These are phyloP conservation scores for Saturnispora silvae DNA, from an alignment of 805 yeast genomes.

Conservation along the genomic window DNA sequence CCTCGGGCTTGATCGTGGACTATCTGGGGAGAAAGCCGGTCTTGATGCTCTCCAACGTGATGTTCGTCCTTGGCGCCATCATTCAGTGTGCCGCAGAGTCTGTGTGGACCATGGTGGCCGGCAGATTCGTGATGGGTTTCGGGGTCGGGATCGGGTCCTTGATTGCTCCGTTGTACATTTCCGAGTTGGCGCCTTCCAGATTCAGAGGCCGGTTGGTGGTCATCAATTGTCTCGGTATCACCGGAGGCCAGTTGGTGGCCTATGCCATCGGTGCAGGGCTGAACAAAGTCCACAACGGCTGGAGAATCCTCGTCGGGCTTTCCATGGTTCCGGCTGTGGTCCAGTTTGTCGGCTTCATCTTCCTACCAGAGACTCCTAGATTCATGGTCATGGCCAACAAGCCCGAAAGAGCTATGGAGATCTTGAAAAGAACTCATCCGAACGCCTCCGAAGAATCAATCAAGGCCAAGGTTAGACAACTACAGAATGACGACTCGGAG, in stretches of 20 bases:
- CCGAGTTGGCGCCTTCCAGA: conserved; percentile 86
- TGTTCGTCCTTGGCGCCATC: conserved; percentile 77
- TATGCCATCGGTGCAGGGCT: conserved; percentile 91
- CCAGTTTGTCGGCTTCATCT: conserved; percentile 67
- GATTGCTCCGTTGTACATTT: conserved; percentile 86
- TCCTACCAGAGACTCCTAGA: conserved; percentile 94
- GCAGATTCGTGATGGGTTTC: conserved; percentile 88
- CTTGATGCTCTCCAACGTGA: conserved; percentile 67
- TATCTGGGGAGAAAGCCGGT: conserved; percentile 76
- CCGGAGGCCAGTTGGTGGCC: conserved; percentile 92
- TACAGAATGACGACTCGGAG: conserved; percentile 36
- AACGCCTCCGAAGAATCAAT: conserved; percentile 56
- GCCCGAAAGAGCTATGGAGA: conserved; percentile 53
- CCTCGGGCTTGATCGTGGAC: conserved; percentile 80
- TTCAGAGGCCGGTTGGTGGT: conserved; percentile 89
- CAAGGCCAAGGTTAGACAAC: conserved; percentile 56
- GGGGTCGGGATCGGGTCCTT: conserved; percentile 95
- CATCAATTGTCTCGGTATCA: conserved; percentile 77
- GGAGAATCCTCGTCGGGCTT: conserved; percentile 88
- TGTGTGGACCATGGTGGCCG: conserved; percentile 86
- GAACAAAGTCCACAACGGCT: conserved; percentile 63
- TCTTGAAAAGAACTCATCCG: conserved; percentile 51
- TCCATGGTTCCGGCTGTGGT: conserved; percentile 78
- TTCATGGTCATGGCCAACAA: conserved; percentile 66
- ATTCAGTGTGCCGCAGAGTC: conserved; percentile 73